Conservation (phyloP, 306 rosid species). For the Ceratonia siliqua region DNA sequence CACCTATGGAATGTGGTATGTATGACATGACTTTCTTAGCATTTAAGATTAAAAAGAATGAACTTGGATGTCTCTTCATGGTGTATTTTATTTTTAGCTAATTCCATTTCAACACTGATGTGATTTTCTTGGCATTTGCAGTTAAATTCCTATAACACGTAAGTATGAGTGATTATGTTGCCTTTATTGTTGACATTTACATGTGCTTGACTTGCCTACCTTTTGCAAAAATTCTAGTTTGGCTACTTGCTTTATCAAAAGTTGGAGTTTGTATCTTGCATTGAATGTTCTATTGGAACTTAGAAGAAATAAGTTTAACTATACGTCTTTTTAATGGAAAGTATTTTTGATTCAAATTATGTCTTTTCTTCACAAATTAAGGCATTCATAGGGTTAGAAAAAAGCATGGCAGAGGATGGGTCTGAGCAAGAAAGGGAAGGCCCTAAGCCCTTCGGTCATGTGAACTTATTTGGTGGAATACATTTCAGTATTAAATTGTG, state of each 20-base stretch:
- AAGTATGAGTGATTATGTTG: neutral
- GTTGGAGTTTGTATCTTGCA: neutral
- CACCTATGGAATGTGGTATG: too few relatives aligned
- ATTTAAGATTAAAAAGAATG: too few relatives aligned
- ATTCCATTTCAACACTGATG: neutral
- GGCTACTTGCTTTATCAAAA: neutral
- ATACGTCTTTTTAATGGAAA: neutral
- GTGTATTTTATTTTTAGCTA: neutral
- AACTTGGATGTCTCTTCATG: too few relatives aligned
- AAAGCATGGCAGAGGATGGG: too few relatives aligned
- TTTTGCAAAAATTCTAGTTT: neutral
- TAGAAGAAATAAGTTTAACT: neutral
- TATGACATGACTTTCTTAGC: too few relatives aligned
- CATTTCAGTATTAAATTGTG: constrained; percentile 1
- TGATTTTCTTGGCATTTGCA: constrained; percentile 41
- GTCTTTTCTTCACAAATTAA: neutral
- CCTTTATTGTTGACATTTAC: neutral
- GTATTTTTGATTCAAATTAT: neutral
- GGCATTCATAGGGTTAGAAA: neutral
- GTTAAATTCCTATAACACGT: constrained; percentile 46
- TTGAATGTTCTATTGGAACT: neutral
- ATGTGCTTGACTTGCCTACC: neutral
- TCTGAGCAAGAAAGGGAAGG: neutral
- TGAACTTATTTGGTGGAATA: neutral
- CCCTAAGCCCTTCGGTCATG: neutral